Evolutionary conservation across 805 yeast species (phyloP).

Genomic region (Alloascoidea hylecoeti): DNA sequence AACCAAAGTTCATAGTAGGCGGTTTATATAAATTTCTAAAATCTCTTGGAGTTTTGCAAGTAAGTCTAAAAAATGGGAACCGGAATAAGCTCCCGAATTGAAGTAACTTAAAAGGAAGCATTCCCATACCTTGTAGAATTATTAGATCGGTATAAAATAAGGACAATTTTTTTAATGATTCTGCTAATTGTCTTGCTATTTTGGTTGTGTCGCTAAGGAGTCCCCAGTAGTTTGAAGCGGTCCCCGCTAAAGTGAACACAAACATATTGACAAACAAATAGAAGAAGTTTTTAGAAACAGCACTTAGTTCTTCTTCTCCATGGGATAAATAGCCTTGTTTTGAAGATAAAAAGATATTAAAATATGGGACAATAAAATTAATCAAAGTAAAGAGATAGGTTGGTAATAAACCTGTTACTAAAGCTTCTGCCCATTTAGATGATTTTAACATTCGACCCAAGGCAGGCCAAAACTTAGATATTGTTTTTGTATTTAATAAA

Average conservation of each 20-base stretch:
- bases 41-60: constrained; percentile 75
- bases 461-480: constrained; percentile 69
- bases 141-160: constrained; percentile 65
- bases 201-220: constrained; percentile 79
- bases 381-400: constrained; percentile 81
- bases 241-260: constrained; percentile 89
- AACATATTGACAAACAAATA: constrained; percentile 90
- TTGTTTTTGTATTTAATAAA: constrained; percentile 64
- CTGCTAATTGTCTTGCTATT: constrained; percentile 77
- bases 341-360: constrained; percentile 71
- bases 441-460: constrained; percentile 53
- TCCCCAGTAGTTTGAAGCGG: constrained; percentile 71
- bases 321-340: constrained; percentile 84
- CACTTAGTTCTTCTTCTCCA: constrained; percentile 84
- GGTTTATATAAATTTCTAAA: constrained; percentile 66
- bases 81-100: constrained; percentile 65
- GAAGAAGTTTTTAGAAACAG: constrained; percentile 86
- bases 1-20: constrained; percentile 83
- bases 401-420: constrained; percentile 83
- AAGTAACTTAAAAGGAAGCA: constrained; percentile 80
- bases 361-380: constrained; percentile 72
- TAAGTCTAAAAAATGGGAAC: constrained; percentile 51
- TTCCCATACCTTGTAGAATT: constrained; percentile 71
- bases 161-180: constrained; percentile 65
- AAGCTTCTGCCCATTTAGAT: constrained; percentile 57